Evolutionary conservation across 768 basidiomycete genomes (phyloP), one percentile per base, ranked within the genome.

Genomic region (Boletus sp.): DNA sequence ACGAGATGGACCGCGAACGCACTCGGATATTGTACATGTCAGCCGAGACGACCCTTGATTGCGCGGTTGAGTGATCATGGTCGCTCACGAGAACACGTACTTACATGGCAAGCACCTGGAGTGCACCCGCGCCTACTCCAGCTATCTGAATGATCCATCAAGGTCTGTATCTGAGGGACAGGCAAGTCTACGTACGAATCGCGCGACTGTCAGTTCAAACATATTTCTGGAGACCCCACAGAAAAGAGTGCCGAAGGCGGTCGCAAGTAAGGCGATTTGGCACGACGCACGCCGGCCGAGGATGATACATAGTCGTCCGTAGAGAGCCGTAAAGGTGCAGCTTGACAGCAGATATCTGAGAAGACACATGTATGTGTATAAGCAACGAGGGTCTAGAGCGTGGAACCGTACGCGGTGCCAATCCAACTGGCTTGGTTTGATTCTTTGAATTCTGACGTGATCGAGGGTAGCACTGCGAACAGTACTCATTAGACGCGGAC

Each of bases 381-480:
- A 25, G 25, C 2, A 21, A 25, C 5, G 17, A 7, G 21, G 3
- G 14, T 27, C 15, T 1, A 41, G 9, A 41, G 21, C 1, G 11
- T 15, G 7, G 17, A 38, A 52, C 42, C 62, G 19, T 47, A 65
- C 64, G 23, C 49, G 2, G 64, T 66, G 33, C 64, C 64, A 14
- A 66, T 43, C 64, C 64, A 65, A 32, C 64, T 65, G 19, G 64
- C 64, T 53, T 65, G 61, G 40, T 65, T 66, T 10, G 64, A 65
- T 15, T 33, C 58, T 13, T 61, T 60, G 51, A 65, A 65, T 39
- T 66, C 58, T 14, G 63, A 70, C 37, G 60, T 57, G 39, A 65
- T 59, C 3, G 57, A 45, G 11, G 58, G 60, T 2, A 64, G 33
- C 14, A 56, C 54, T 61, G 17, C 13, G n/a, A 25, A 45, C 46